Conservation (phyloP, 805 yeast genomes). For the Starmerella bombi region DNA sequence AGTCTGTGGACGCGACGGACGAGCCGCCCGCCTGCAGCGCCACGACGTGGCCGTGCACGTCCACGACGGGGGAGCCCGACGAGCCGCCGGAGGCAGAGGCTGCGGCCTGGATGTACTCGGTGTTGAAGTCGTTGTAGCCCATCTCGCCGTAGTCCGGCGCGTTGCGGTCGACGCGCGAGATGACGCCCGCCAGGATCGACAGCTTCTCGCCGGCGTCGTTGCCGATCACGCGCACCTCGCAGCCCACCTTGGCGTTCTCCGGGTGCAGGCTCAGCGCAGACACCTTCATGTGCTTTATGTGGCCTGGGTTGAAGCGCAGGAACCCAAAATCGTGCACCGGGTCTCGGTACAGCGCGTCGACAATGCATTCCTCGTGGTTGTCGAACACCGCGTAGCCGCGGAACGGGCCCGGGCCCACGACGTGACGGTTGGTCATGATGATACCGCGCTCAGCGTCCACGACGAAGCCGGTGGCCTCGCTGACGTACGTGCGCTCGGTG, state of each 20-base stretch:
- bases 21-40: constrained; percentile 94
- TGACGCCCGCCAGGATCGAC: constrained; percentile 77
- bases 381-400: constrained; percentile 84
- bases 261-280: constrained; percentile 58
- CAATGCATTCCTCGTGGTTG: constrained; percentile 86
- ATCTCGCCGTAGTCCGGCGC: constrained; percentile 87
- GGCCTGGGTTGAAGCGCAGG: constrained; percentile 57
- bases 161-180: constrained; percentile 71
- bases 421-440: constrained; percentile 84
- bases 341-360: constrained; percentile 75
- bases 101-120: constrained; percentile 91
- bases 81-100: constrained; percentile 95
- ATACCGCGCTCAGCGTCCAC: constrained; percentile 74
- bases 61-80: constrained; percentile 92
- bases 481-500: constrained; percentile 61
- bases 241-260: constrained; percentile 76
- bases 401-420: constrained; percentile 91
- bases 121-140: constrained; percentile 84
- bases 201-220: constrained; percentile 93
- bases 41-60: constrained; percentile 72
- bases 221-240: constrained; percentile 88
- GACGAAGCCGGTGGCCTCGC: constrained; percentile 90
- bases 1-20: constrained; percentile 83
- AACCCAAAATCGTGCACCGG: constrained; percentile 95
- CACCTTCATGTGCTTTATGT: constrained; percentile 60